Evolutionary conservation across 345 rosid genomes (phyloP).

Genomic region (Heritiera fomes): DNA sequence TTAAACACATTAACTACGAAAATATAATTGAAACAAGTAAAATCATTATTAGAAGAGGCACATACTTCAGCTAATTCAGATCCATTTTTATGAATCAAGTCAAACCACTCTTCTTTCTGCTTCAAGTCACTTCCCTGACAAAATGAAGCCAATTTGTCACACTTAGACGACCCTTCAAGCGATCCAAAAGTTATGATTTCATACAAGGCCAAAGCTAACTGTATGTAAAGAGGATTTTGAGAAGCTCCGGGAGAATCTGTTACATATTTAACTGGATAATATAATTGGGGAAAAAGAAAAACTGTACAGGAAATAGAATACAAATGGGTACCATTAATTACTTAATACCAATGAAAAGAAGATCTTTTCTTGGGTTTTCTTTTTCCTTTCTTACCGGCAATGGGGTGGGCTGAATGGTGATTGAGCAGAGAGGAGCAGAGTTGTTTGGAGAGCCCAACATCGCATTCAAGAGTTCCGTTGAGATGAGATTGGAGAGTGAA

Average conservation of each 20-base stretch:
- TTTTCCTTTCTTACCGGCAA: neutral
- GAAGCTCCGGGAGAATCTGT: slow-evolving; percentile 28
- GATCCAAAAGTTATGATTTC: slow-evolving; percentile 38
- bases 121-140: slow-evolving; percentile 21
- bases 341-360: neutral
- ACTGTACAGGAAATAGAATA: neutral
- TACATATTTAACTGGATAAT: neutral
- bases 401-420: slow-evolving; percentile 1
- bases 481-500: too few relatives aligned
- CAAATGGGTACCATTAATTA: too few relatives aligned
- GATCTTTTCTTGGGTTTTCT: neutral
- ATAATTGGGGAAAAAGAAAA: neutral
- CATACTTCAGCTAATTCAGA: slow-evolving; percentile 39
- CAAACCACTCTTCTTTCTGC: slow-evolving; percentile 32
- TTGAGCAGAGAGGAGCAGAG: slow-evolving; percentile 19
- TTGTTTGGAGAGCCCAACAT: neutral
- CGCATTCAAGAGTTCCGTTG: neutral
- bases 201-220: slow-evolving; percentile 44
- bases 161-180: slow-evolving; percentile 11
- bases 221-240: slow-evolving; percentile 44
- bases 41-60: neutral
- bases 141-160: neutral
- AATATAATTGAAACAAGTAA: neutral
- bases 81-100: slow-evolving; percentile 38
- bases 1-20: neutral